These are phyloP conservation scores for Polytrichum formosum DNA, from an alignment of 225 moss, liverwort and hornwort genomes.

Conservation along the genomic window DNA sequence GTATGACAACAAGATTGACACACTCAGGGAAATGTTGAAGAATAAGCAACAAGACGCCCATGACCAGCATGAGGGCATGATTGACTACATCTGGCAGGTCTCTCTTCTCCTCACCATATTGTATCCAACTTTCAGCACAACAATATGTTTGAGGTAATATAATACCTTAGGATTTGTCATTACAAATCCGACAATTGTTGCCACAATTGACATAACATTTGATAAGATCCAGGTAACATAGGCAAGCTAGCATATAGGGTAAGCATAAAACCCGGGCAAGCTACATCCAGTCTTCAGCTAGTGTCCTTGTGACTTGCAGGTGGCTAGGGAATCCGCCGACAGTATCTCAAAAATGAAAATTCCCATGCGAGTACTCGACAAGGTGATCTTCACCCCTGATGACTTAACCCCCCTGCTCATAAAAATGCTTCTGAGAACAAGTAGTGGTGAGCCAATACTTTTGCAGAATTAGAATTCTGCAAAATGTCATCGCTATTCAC, in stretches of 20 bases:
- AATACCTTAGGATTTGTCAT: background rate
- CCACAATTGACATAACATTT: no score
- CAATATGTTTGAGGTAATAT: no score
- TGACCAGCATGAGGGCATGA: constrained; percentile 62
- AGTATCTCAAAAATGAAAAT: constrained; percentile 62
- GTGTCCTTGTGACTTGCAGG: constrained; percentile 30
- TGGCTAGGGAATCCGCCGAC: constrained; percentile 70
- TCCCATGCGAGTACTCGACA: constrained; percentile 43
- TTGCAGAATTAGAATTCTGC: no score
- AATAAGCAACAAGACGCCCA: constrained; percentile 58
- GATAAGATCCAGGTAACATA: no score
- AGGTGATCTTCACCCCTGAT: constrained; percentile 27
- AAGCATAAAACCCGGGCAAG: no score
- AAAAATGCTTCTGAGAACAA: no score
- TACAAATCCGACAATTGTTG: no score
- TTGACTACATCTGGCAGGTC: constrained; percentile 66
- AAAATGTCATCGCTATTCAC: no score
- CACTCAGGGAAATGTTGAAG: constrained; percentile 48
- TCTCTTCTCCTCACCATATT: constrained; percentile 4
- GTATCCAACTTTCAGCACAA: background rate
- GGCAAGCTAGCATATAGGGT: no score
- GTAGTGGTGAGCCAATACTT: no score
- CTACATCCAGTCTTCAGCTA: no score
- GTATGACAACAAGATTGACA: constrained; percentile 43
- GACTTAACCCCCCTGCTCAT: no score